phyloP scores from a whole-genome alignment of 495 filamentous ascomycete genomes.

The Tricharina praecox region DNA sequence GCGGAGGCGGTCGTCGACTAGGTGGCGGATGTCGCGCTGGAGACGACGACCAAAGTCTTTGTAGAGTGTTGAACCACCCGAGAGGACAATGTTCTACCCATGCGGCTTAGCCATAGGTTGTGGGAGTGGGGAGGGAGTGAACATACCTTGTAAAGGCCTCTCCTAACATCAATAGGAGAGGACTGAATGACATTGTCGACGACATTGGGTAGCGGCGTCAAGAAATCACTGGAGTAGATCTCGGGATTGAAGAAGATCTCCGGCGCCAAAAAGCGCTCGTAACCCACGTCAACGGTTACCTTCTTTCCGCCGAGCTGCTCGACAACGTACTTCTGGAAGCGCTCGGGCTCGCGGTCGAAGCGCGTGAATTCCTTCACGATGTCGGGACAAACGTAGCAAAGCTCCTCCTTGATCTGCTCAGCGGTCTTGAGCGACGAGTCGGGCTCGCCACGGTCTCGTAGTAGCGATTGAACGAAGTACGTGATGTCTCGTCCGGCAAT shows the following conservation, averaged over 20 bases:
- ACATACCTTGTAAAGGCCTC: slow-evolving; percentile 71
- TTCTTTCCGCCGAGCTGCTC: slow-evolving; percentile 72
- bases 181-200: slow-evolving; percentile 95
- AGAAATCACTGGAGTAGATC: slow-evolving; percentile 95
- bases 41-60: slow-evolving; percentile 91
- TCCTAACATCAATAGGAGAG: slow-evolving; percentile 88
- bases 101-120: background rate
- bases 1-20: slow-evolving; percentile 80
- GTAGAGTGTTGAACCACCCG: slow-evolving; percentile 89
- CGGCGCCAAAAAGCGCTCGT: slow-evolving; percentile 93
- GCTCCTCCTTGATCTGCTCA: slow-evolving; percentile 92
- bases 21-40: slow-evolving; percentile 87
- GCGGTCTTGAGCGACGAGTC: slow-evolving; percentile 95
- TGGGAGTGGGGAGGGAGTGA: background rate
- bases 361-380: slow-evolving; percentile 93
- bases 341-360: slow-evolving; percentile 79
- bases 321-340: slow-evolving; percentile 77
- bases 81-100: slow-evolving; percentile 75
- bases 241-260: slow-evolving; percentile 99
- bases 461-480: slow-evolving; percentile 89
- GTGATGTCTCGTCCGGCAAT: slow-evolving; percentile 96
- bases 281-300: slow-evolving; percentile 78
- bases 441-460: slow-evolving; percentile 89
- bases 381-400: slow-evolving; percentile 94
- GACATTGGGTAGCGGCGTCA: slow-evolving; percentile 82